Percentiles rank a stretch among this genome's conserved stretches.
These are phyloP conservation scores for Glaciozyma martinii DNA, from an alignment of 768 basidiomycete species.

Conservation along the genomic window DNA sequence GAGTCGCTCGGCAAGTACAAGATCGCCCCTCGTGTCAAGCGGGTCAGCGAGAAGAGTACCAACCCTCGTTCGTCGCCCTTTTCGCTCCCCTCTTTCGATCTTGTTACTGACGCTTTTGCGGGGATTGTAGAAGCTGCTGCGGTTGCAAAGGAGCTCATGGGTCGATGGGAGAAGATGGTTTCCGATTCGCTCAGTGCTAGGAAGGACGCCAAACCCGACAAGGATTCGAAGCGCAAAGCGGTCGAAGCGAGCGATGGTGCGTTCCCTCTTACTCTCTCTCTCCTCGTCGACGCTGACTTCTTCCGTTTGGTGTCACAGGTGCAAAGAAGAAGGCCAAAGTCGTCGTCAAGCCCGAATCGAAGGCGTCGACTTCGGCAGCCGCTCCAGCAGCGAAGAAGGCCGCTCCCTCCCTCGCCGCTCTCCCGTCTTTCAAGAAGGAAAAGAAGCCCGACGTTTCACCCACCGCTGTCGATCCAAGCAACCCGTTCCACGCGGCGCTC, in stretches of 20 bases:
- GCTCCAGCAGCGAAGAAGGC: neutral
- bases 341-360: neutral
- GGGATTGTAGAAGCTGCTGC: neutral
- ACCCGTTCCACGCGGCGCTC: neutral
- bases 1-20: neutral
- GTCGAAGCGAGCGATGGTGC: neutral
- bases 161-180: neutral
- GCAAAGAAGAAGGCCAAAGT: conserved; percentile 4
- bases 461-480: neutral
- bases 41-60: neutral
- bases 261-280: neutral
- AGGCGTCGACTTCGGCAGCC: neutral
- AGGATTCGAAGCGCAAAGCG: neutral
- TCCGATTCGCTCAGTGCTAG: neutral
- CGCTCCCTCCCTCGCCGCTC: neutral
- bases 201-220: neutral
- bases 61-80: neutral
- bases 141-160: neutral
- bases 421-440: conserved; percentile 16
- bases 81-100: neutral
- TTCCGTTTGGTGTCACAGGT: neutral
- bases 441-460: neutral
- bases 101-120: neutral
- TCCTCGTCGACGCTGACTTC: neutral
- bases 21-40: neutral